Evolutionary conservation across 1,284 basidiomycete species (phyloP).

Genomic region (Phylloporus gajari): DNA sequence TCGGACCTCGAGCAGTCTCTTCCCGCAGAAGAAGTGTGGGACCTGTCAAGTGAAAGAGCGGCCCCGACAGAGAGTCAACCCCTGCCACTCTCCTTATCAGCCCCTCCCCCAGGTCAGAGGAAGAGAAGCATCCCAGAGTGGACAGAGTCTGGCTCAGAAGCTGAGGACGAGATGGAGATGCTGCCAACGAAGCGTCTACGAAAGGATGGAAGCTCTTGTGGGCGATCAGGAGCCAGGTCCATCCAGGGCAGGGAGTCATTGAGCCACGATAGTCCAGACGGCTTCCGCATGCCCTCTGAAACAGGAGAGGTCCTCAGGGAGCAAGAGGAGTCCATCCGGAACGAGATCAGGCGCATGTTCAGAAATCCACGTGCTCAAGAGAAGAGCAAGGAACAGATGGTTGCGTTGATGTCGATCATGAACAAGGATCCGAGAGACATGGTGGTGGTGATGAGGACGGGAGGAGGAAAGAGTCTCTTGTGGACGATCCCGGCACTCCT

Average conservation of each 20-base stretch:
- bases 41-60: too few species aligned
- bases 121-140: neutral
- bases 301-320: too few species aligned
- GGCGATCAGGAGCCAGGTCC: too few species aligned
- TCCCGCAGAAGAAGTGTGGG: too few species aligned
- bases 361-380: neutral
- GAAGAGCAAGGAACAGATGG: conserved; percentile 18
- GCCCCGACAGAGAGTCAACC: too few species aligned
- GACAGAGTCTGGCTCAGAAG: too few species aligned
- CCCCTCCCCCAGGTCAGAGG: neutral
- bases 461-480: conserved; percentile 21
- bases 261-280: neutral
- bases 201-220: too few species aligned
- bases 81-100: neutral
- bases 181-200: too few species aligned
- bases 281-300: neutral
- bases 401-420: conserved; percentile 5
- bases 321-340: conserved; percentile 3
- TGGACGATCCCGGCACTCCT: conserved; percentile 13
- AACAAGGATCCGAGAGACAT: neutral
- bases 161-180: too few species aligned
- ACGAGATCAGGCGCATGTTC: neutral
- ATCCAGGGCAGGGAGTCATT: too few species aligned
- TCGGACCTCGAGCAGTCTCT: neutral
- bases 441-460: conserved; percentile 17